Conservation (phyloP, 495 filamentous ascomycete species). For the Cetradonia linearis region DNA sequence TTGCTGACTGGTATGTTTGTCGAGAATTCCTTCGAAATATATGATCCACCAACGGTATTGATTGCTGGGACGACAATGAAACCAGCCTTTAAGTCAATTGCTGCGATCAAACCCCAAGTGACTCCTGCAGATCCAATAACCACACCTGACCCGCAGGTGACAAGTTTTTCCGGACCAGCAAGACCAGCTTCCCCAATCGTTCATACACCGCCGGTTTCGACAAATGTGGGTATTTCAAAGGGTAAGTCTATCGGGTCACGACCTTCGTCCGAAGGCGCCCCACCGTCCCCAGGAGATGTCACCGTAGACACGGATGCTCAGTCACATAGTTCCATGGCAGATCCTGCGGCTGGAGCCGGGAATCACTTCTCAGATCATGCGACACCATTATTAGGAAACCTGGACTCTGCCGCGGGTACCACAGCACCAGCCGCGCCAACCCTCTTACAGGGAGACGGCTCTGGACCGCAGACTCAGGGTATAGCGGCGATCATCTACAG, state of each 20-base stretch:
- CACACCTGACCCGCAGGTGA: neutral
- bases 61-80: neutral
- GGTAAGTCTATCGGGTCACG: neutral
- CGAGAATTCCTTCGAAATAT: neutral
- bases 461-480: neutral
- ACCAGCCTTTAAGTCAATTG: neutral
- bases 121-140: neutral
- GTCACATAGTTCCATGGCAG: neutral
- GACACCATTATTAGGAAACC: neutral
- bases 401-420: neutral
- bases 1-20: neutral
- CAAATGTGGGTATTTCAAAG: neutral
- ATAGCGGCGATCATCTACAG: conserved; percentile 4
- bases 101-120: neutral
- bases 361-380: neutral
- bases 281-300: neutral
- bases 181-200: neutral
- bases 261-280: neutral
- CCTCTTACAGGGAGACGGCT: neutral
- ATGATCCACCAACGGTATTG: neutral
- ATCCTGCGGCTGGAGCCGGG: neutral
- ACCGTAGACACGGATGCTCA: neutral
- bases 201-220: neutral
- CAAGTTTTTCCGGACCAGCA: neutral
- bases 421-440: neutral